These are phyloP conservation scores for Eucommia ulmoides DNA, from an alignment of 257 asterid species.

Conservation along the genomic window DNA sequence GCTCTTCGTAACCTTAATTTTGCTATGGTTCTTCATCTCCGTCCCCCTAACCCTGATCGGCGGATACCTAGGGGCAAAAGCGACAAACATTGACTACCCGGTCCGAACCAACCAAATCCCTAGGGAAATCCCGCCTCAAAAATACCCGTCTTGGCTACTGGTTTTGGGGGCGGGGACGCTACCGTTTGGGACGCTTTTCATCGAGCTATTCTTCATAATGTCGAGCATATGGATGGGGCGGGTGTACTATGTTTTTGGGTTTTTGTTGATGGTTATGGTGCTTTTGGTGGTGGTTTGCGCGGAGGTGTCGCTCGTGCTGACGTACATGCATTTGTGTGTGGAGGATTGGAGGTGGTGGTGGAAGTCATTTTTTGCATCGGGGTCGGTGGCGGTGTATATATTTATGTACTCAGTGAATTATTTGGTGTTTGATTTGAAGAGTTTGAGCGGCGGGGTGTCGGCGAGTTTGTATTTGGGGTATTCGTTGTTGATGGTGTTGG, in stretches of 20 bases:
- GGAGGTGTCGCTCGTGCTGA: slow-evolving; percentile 77
- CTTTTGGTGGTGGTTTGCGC: slow-evolving; percentile 77
- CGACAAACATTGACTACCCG: slow-evolving; percentile 71
- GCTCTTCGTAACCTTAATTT: slow-evolving; percentile 45
- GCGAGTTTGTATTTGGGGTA: slow-evolving; percentile 82
- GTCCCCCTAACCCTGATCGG: slow-evolving; percentile 79
- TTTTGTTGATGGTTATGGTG: slow-evolving; percentile 50
- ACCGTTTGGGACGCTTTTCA: slow-evolving; percentile 90
- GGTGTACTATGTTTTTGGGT: slow-evolving; percentile 78
- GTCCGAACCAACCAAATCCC: slow-evolving; percentile 79
- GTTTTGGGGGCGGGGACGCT: slow-evolving; percentile 94
- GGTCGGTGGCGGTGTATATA: slow-evolving; percentile 73
- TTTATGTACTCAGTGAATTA: slow-evolving; percentile 63
- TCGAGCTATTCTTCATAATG: slow-evolving; percentile 89
- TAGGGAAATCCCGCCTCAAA: slow-evolving; percentile 77
- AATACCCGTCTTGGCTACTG: slow-evolving; percentile 80
- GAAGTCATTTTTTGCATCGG: slow-evolving; percentile 88
- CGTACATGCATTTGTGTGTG: slow-evolving; percentile 88
- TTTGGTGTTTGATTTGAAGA: slow-evolving; percentile 66
- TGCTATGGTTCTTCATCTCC: slow-evolving; percentile 83
- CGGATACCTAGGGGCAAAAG: slow-evolving; percentile 67
- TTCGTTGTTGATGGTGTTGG: slow-evolving; percentile 71
- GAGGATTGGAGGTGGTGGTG: slow-evolving; percentile 98
- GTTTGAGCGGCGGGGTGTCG: slow-evolving; percentile 74
- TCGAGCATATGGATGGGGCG: slow-evolving; percentile 92